Percentiles rank a stretch among this genome's conserved stretches.
phyloP scores from a whole-genome alignment of 1,284 basidiomycete genomes.

The Ceratorhiza oryzae-sativae region DNA sequence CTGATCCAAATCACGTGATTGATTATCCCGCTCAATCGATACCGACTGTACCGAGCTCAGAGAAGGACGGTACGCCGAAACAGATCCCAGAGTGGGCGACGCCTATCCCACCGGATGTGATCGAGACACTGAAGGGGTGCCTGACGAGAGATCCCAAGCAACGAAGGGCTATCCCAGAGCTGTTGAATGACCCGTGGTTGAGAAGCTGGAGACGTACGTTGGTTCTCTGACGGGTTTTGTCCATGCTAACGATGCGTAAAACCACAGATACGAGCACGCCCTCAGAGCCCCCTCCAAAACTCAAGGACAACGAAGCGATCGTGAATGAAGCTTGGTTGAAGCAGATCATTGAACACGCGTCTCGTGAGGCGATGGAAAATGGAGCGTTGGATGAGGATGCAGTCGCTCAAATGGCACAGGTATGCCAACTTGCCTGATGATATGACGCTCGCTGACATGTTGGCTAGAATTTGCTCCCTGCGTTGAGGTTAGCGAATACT shows the following conservation, averaged over 20 bases:
- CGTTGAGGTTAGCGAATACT: conserved; percentile 13
- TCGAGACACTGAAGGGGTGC: conserved; percentile 77
- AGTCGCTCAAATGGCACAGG: conserved; percentile 34
- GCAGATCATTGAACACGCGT: conserved; percentile 34
- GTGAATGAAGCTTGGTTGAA: conserved; percentile 37
- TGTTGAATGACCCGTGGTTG: conserved; percentile 49
- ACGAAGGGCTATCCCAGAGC: conserved; percentile 78
- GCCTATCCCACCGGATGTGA: conserved; percentile 70
- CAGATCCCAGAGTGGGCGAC: conserved; percentile 68
- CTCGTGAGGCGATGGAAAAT: conserved; percentile 31
- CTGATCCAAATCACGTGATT: conserved; percentile 73
- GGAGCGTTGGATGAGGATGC: conserved; percentile 33
- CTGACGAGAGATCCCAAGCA: conserved; percentile 76
- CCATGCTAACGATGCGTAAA: too few species aligned
- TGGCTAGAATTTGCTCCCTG: conserved; percentile 22
- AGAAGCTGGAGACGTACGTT: conserved; percentile 39
- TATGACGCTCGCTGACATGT: neutral
- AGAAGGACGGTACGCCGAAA: conserved; percentile 55
- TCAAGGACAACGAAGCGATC: conserved; percentile 33
- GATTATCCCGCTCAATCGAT: conserved; percentile 73
- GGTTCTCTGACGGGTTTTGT: too few species aligned
- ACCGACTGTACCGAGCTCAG: conserved; percentile 53
- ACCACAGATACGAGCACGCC: neutral
- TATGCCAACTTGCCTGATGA: neutral
- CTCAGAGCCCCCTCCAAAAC: neutral